phyloP scores from a whole-genome alignment of 345 rosid species.

The Populus nigra region DNA sequence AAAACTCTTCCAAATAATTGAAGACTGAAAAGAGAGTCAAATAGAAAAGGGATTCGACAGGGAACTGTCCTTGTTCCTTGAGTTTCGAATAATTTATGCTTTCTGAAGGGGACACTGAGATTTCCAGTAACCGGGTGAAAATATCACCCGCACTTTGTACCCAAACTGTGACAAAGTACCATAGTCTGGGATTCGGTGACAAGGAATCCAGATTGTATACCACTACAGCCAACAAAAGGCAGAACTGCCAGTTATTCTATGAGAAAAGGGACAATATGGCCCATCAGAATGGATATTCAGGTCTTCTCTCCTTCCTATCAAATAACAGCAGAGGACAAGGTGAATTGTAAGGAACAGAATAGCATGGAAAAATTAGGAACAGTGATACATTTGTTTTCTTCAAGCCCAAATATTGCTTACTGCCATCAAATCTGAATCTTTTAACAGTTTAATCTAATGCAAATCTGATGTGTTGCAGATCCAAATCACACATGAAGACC shows the following conservation, averaged over 20 bases:
- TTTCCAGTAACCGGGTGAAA: neutral
- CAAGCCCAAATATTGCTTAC: neutral
- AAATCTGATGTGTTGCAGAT: neutral
- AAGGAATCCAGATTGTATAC: neutral
- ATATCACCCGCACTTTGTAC: neutral
- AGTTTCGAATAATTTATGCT: conserved; percentile 10
- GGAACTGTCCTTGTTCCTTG: neutral
- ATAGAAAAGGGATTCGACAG: neutral
- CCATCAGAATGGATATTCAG: conserved; percentile 89
- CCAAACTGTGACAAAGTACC: neutral
- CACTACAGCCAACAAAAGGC: neutral
- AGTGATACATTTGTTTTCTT: neutral
- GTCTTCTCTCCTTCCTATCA: conserved; percentile 89
- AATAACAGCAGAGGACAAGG: conserved; percentile 54
- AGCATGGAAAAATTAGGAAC: conserved; percentile 1
- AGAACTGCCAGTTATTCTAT: conserved; percentile 24
- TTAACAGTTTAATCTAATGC: neutral
- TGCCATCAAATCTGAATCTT: neutral
- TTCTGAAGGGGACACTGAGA: neutral
- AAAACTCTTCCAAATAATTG: neutral
- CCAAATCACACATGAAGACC: neutral
- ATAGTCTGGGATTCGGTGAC: neutral
- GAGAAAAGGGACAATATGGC: conserved; percentile 84
- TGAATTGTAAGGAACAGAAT: neutral
- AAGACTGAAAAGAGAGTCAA: neutral